These are phyloP conservation scores for Groenewaldozyma sp. DNA, from an alignment of 1,139 yeast species.

Conservation along the genomic window DNA sequence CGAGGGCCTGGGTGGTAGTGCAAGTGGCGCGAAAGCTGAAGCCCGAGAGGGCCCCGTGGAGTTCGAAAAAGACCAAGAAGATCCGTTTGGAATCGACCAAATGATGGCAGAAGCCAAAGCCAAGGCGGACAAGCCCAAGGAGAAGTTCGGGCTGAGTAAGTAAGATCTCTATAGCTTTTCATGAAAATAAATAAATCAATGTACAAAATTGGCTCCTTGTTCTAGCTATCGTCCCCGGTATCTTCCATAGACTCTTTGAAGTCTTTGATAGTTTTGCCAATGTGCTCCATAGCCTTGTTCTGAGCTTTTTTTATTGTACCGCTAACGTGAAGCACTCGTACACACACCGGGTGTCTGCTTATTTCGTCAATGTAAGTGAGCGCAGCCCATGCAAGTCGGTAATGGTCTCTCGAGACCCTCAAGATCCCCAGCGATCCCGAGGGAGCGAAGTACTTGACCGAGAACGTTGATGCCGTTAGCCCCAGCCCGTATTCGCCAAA, in stretches of 20 bases:
- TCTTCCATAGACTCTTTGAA: not conserved
- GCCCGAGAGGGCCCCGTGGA: constrained; percentile 40
- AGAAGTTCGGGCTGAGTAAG: constrained; percentile 14
- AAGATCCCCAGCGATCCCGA: constrained; percentile 79
- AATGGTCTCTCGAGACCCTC: constrained; percentile 62
- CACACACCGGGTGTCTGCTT: constrained; percentile 39
- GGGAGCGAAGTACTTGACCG: constrained; percentile 69
- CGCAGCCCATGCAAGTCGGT: constrained; percentile 58
- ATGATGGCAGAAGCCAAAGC: constrained; percentile 20
- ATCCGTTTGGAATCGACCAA: constrained; percentile 18
- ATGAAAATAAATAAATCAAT: not conserved
- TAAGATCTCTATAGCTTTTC: too few species aligned
- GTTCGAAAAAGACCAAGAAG: constrained; percentile 38
- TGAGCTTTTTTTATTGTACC: constrained; percentile 89
- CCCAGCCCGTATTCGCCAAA: constrained; percentile 82
- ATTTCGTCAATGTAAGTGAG: constrained; percentile 52
- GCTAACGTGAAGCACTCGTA: constrained; percentile 62
- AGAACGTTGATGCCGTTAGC: constrained; percentile 45
- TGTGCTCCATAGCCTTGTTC: constrained; percentile 38
- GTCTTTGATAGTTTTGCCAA: constrained; percentile 24
- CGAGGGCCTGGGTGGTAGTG: constrained; percentile 28
- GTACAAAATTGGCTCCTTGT: not conserved
- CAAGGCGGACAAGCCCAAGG: constrained; percentile 10
- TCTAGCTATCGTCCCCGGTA: constrained; percentile 1
- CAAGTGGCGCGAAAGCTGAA: too few species aligned